phyloP scores from a whole-genome alignment of 139 green algal genomes.

The Dunaliella primolecta region DNA sequence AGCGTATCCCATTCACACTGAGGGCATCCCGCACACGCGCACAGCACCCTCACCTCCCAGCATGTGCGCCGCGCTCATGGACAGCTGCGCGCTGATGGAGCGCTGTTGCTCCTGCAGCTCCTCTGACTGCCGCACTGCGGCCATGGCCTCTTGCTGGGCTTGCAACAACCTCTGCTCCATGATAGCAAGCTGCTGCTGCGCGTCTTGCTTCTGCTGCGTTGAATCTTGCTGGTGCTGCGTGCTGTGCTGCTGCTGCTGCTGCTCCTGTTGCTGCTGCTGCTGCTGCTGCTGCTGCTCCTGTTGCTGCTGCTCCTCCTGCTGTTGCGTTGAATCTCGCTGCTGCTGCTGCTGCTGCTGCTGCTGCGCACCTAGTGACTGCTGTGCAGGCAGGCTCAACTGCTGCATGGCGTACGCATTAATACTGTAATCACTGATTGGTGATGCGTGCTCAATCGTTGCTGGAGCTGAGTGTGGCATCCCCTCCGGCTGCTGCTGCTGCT shows the following conservation, averaged over 20 bases:
- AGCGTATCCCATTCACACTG: too few species aligned
- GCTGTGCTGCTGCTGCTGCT: conserved; percentile 3
- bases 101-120: background rate
- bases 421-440: too few species aligned
- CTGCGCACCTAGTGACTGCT: background rate
- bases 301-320: background rate
- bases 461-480: too few species aligned
- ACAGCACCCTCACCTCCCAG: too few species aligned
- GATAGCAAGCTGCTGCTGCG: background rate
- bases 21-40: too few species aligned
- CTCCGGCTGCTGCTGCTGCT: background rate
- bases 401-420: too few species aligned
- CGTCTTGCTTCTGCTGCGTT: conserved; percentile 1
- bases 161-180: background rate
- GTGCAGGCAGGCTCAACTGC: background rate
- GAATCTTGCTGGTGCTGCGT: background rate
- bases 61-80: background rate
- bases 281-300: background rate
- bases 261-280: conserved; percentile 8
- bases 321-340: background rate
- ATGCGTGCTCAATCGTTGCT: too few species aligned
- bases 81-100: background rate
- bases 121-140: background rate
- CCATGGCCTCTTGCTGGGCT: background rate
- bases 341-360: background rate